These are phyloP conservation scores for Amylocarpus encephaloides DNA, from an alignment of 2,329 filamentous ascomycete species.

Conservation along the genomic window DNA sequence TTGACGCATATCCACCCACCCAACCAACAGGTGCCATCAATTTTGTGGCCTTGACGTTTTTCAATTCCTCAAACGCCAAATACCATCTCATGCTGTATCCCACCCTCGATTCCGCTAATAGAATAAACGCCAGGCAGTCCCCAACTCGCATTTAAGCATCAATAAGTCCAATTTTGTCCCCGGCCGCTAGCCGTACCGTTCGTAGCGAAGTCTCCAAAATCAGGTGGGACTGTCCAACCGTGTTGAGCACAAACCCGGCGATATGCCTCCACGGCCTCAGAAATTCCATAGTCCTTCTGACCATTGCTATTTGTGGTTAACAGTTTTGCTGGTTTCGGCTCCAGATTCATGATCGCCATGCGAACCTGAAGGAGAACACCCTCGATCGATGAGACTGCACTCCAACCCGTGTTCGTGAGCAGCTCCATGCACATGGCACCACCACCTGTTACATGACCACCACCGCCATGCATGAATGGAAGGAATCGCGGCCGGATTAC, in stretches of 20 bases:
- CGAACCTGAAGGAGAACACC: slow-evolving; percentile 75
- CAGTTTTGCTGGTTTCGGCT: slow-evolving; percentile 68
- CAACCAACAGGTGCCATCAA: no score
- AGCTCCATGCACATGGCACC: slow-evolving; percentile 82
- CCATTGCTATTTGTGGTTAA: slow-evolving; percentile 24
- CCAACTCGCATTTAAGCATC: no score
- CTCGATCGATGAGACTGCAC: slow-evolving; percentile 65
- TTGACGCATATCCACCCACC: no score
- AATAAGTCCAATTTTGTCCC: not conserved
- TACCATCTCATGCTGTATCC: no score
- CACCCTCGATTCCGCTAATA: no score
- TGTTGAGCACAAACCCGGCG: slow-evolving; percentile 60
- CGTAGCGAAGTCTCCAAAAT: slow-evolving; percentile 38
- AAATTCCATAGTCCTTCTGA: slow-evolving; percentile 53
- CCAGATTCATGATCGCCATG: slow-evolving; percentile 62
- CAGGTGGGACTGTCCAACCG: slow-evolving; percentile 65
- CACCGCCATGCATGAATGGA: slow-evolving; percentile 64
- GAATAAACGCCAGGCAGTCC: no score
- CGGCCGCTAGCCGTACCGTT: not conserved
- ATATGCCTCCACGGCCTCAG: slow-evolving; percentile 70
- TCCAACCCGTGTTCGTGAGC: slow-evolving; percentile 79
- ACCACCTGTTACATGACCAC: slow-evolving; percentile 78
- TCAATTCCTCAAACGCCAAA: no score
- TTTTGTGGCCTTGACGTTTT: no score
- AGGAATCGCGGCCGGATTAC: slow-evolving; percentile 76